phyloP scores from a whole-genome alignment of 331 rosid species.

The Cucumis variabilis region DNA sequence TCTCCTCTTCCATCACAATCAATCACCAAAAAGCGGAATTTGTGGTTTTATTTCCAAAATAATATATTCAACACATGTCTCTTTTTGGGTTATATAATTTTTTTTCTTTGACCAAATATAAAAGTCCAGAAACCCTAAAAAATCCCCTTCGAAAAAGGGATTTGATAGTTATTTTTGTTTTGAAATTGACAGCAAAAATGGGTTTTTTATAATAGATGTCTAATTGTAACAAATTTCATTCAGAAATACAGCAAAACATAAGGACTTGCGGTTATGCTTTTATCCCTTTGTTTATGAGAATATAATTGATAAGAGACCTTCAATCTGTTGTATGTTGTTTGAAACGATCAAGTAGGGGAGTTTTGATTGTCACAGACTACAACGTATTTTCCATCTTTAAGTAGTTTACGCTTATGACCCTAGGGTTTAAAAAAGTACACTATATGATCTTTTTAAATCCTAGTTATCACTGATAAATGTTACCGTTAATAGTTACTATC shows the following conservation, averaged over 20 bases:
- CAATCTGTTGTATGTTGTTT: too few species aligned
- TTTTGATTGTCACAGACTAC: too few species aligned
- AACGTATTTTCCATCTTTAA: too few species aligned
- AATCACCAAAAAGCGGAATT: background rate
- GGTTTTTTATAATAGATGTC: background rate
- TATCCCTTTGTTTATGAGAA: background rate
- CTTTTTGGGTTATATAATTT: too few species aligned
- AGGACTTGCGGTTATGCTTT: background rate
- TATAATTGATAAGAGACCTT: too few species aligned
- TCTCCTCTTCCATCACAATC: background rate
- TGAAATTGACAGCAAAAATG: background rate
- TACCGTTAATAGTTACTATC: too few species aligned
- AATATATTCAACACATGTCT: background rate
- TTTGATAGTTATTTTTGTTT: too few species aligned
- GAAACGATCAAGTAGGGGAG: too few species aligned
- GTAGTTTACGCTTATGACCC: too few species aligned
- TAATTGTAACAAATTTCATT: background rate
- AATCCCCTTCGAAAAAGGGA: background rate
- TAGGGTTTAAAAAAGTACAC: too few species aligned
- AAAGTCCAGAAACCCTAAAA: background rate
- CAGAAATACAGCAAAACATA: background rate
- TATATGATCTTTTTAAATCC: too few species aligned
- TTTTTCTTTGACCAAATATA: background rate
- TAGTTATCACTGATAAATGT: too few species aligned
- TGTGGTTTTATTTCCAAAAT: background rate